These are phyloP conservation scores for Pythium aquatile DNA, from an alignment of 352 stramenopile genomes.

Conservation along the genomic window DNA sequence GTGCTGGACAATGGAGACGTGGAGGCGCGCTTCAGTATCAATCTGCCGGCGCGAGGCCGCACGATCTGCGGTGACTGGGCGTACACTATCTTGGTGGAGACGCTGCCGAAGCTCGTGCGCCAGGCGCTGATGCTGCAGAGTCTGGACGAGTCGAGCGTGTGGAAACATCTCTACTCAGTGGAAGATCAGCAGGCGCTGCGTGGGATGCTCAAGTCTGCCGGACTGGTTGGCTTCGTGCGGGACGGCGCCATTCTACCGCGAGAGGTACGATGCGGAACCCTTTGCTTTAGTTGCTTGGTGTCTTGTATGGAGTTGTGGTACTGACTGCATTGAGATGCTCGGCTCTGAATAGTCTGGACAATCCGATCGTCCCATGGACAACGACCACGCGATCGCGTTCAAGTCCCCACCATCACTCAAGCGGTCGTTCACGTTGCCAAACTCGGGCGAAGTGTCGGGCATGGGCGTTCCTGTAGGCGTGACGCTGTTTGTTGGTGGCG, in stretches of 20 bases:
- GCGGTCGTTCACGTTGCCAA: conserved; percentile 86
- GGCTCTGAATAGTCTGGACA: conserved; percentile 40
- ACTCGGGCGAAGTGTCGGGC: conserved; percentile 78
- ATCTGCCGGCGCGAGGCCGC: conserved; percentile 91
- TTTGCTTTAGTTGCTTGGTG: neutral
- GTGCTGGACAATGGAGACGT: conserved; percentile 80
- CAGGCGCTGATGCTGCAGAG: conserved; percentile 74
- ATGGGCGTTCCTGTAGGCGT: conserved; percentile 95
- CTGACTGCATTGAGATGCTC: neutral
- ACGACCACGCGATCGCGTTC: conserved; percentile 68
- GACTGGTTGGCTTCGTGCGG: conserved; percentile 91
- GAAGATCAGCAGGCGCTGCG: conserved; percentile 93
- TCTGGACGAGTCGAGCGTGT: conserved; percentile 67
- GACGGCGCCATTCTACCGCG: conserved; percentile 93
- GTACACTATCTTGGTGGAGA: conserved; percentile 89
- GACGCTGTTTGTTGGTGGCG: conserved; percentile 95
- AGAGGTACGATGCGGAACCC: conserved; percentile 27
- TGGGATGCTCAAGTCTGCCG: conserved; percentile 67
- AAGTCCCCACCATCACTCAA: conserved; percentile 81
- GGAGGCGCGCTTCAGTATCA: conserved; percentile 94
- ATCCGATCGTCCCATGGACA: conserved; percentile 50
- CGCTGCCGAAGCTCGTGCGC: conserved; percentile 84
- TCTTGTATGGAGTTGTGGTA: neutral
- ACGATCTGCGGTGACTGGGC: conserved; percentile 93
- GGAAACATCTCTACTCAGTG: conserved; percentile 87